phyloP scores from a whole-genome alignment of 345 rosid species.

The Rhizophora apiculata region DNA sequence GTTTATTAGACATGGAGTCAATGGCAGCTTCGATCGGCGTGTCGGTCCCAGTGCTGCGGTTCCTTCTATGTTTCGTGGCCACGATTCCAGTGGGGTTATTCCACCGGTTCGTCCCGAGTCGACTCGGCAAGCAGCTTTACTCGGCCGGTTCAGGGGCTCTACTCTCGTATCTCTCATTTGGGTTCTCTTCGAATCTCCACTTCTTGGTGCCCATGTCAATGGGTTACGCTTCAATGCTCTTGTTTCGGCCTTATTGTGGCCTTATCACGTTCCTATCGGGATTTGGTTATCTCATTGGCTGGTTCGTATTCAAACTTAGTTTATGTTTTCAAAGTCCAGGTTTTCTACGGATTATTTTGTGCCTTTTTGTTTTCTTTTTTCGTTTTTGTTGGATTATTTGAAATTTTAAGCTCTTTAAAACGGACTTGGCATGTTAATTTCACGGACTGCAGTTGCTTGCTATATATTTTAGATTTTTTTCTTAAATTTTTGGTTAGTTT shows the following conservation, averaged over 20 bases:
- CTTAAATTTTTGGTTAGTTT: no score
- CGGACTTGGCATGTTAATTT: no score
- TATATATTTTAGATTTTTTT: no score
- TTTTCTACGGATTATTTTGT: neutral
- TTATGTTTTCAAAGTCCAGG: neutral
- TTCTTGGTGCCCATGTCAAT: slow-evolving; percentile 77
- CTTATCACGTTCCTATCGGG: slow-evolving; percentile 64
- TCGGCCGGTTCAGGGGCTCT: slow-evolving; percentile 60
- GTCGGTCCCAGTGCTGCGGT: slow-evolving; percentile 76
- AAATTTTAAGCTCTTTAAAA: neutral
- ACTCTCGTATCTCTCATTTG: slow-evolving; percentile 78
- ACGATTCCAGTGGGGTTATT: slow-evolving; percentile 71
- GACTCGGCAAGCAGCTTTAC: slow-evolving; percentile 59
- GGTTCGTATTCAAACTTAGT: slow-evolving; percentile 34
- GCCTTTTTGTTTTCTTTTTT: neutral
- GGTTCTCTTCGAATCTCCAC: slow-evolving; percentile 85
- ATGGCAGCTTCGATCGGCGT: slow-evolving; percentile 81
- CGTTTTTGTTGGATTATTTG: no score
- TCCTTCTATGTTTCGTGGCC: slow-evolving; percentile 80
- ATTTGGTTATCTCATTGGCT: slow-evolving; percentile 87
- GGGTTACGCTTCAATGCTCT: slow-evolving; percentile 74
- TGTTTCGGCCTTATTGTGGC: slow-evolving; percentile 66
- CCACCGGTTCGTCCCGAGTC: slow-evolving; percentile 66
- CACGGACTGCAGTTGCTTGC: no score
- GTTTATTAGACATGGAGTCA: slow-evolving; percentile 32